phyloP scores from a whole-genome alignment of 768 basidiomycete genomes.

The Pholiota molesta region DNA sequence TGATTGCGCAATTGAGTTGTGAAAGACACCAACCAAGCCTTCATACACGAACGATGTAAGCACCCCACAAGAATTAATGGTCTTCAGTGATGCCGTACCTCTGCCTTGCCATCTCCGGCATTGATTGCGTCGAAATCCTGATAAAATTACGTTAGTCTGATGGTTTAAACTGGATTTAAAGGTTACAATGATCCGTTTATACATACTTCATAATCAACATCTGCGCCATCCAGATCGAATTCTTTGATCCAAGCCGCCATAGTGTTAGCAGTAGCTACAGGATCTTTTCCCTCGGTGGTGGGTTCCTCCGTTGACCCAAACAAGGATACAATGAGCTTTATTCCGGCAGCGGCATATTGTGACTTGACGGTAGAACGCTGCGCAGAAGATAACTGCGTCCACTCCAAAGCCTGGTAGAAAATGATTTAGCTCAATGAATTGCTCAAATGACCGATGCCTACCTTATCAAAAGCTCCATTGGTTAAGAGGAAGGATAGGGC shows the following conservation, averaged over 20 bases:
- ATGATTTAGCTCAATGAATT: neutral
- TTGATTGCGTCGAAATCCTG: constrained; percentile 69
- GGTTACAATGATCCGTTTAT: neutral
- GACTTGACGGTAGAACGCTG: constrained; percentile 52
- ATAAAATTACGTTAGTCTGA: neutral
- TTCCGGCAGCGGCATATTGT: constrained; percentile 58
- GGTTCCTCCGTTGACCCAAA: constrained; percentile 63
- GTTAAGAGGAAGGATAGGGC: constrained; percentile 54
- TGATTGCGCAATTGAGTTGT: constrained; percentile 50
- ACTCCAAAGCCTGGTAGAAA: constrained; percentile 46
- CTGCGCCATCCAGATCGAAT: constrained; percentile 68
- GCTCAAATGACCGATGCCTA: constrained; percentile 11
- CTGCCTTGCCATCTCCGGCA: constrained; percentile 52
- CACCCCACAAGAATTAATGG: neutral
- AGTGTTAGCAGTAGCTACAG: constrained; percentile 59
- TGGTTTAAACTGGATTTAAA: no score
- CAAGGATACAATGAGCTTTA: constrained; percentile 61
- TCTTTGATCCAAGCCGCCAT: constrained; percentile 68
- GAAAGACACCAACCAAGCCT: constrained; percentile 57
- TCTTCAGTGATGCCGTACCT: constrained; percentile 31
- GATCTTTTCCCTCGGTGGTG: constrained; percentile 59
- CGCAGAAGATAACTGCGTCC: constrained; percentile 46
- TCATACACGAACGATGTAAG: neutral
- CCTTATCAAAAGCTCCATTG: constrained; percentile 60
- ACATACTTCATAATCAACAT: constrained; percentile 69